phyloP scores from a whole-genome alignment of 2,329 filamentous ascomycete species.

The Madurella fahalii region DNA sequence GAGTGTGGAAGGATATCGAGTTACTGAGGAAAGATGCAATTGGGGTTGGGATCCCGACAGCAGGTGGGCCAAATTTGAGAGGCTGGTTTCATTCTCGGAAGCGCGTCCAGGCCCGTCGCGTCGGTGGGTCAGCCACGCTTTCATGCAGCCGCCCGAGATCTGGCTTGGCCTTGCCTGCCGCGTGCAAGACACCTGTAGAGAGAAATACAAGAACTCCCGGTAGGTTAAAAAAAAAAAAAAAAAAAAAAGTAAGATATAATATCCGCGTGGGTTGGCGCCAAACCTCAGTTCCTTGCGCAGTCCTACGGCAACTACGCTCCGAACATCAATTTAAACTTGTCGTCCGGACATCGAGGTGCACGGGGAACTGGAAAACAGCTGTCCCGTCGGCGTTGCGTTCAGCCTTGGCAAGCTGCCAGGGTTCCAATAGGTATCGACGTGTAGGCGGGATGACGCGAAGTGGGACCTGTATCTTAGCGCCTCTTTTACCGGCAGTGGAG shows the following conservation, averaged over 20 bases:
- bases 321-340: background rate
- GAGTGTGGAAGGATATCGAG: background rate
- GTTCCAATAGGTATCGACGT: no score
- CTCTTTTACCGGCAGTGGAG: background rate
- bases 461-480: constrained; percentile 11
- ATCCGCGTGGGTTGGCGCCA: no score
- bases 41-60: constrained; percentile 5
- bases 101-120: constrained; percentile 25
- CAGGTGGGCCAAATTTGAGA: constrained; percentile 22
- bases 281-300: background rate
- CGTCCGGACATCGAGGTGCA: background rate
- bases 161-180: constrained; percentile 1
- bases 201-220: no score
- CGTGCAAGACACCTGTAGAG: background rate
- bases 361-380: background rate
- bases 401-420: background rate
- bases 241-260: background rate
- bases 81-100: constrained; percentile 24
- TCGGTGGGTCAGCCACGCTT: constrained; percentile 24
- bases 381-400: background rate
- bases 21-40: constrained; percentile 6
- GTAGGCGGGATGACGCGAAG: constrained; percentile 20
- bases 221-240: background rate
- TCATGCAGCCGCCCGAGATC: constrained; percentile 9
- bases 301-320: background rate